Conservation (phyloP, 441 rosid genomes). For the Codiaeum variegatum region DNA sequence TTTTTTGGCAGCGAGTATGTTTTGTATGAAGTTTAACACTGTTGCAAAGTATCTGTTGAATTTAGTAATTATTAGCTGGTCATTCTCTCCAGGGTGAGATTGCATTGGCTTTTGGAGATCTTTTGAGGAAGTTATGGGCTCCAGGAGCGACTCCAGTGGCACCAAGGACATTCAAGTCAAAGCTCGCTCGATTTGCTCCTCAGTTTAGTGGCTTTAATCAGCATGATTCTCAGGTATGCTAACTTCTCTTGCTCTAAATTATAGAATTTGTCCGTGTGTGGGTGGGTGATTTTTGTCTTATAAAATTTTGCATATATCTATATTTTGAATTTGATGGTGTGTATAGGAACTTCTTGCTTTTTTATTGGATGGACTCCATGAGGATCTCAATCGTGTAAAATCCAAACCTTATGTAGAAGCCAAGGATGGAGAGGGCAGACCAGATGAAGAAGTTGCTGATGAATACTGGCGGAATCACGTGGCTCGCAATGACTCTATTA, state of each 20-base stretch:
- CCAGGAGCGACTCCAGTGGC: slow-evolving; percentile 56
- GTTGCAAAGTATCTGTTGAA: background rate
- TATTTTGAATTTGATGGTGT: slow-evolving; percentile 7
- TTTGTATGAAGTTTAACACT: background rate
- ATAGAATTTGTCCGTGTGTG: background rate
- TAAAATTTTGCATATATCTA: background rate
- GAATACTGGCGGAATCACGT: slow-evolving; percentile 60
- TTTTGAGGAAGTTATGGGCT: slow-evolving; percentile 67
- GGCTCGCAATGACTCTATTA: slow-evolving; percentile 63
- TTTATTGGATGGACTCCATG: slow-evolving; percentile 79
- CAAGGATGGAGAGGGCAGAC: slow-evolving; percentile 52
- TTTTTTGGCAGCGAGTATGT: background rate
- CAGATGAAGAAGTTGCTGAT: slow-evolving; percentile 64
- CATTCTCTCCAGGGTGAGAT: slow-evolving; percentile 51
- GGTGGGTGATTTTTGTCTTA: background rate
- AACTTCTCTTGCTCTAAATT: slow-evolving; percentile 8
- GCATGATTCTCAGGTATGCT: slow-evolving; percentile 71
- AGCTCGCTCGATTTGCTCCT: slow-evolving; percentile 66
- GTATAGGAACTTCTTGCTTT: slow-evolving; percentile 66
- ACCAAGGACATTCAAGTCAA: slow-evolving; percentile 62
- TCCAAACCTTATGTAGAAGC: slow-evolving; percentile 64
- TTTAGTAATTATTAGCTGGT: background rate
- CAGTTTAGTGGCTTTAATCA: slow-evolving; percentile 77
- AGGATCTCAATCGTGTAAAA: slow-evolving; percentile 77
- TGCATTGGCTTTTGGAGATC: slow-evolving; percentile 64